Conservation (phyloP, 2,329 filamentous ascomycete species). For the Calonectria pseudoturangicola region DNA sequence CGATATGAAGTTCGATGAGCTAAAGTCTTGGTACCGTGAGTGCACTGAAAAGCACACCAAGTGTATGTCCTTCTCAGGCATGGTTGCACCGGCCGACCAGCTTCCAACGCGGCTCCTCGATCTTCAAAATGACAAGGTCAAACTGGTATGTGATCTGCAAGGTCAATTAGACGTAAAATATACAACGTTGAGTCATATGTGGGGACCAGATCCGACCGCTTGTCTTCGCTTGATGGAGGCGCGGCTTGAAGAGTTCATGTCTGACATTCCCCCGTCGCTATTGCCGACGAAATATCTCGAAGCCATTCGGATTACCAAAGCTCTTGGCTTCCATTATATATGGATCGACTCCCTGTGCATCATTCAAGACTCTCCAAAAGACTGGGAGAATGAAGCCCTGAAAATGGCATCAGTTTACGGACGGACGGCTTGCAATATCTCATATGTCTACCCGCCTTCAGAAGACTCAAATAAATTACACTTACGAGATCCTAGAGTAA, state of each 20-base stretch:
- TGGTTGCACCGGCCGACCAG: slow-evolving; percentile 31
- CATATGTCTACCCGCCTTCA: slow-evolving; percentile 28
- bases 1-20: slow-evolving; percentile 11
- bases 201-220: slow-evolving; percentile 29
- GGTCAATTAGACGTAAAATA: slow-evolving; percentile 16
- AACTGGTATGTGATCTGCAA: slow-evolving; percentile 20
- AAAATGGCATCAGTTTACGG: slow-evolving; percentile 30
- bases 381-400: slow-evolving; percentile 22
- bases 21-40: slow-evolving; percentile 21
- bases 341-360: slow-evolving; percentile 25
- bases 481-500: slow-evolving; percentile 26
- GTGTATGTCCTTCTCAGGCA: slow-evolving; percentile 26
- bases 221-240: slow-evolving; percentile 28
- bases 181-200: slow-evolving; percentile 40
- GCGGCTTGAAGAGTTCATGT: slow-evolving; percentile 13
- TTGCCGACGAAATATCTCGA: slow-evolving; percentile 31
- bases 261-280: slow-evolving; percentile 20
- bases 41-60: slow-evolving; percentile 27
- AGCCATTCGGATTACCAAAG: slow-evolving; percentile 28
- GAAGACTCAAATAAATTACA: slow-evolving; percentile 7
- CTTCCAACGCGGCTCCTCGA: slow-evolving; percentile 31
- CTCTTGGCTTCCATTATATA: slow-evolving; percentile 25
- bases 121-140: slow-evolving; percentile 30
- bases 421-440: slow-evolving; percentile 34
- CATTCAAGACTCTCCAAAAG: slow-evolving; percentile 16